Conservation (phyloP, 208 protist genomes). For the Polymyxa betae region DNA sequence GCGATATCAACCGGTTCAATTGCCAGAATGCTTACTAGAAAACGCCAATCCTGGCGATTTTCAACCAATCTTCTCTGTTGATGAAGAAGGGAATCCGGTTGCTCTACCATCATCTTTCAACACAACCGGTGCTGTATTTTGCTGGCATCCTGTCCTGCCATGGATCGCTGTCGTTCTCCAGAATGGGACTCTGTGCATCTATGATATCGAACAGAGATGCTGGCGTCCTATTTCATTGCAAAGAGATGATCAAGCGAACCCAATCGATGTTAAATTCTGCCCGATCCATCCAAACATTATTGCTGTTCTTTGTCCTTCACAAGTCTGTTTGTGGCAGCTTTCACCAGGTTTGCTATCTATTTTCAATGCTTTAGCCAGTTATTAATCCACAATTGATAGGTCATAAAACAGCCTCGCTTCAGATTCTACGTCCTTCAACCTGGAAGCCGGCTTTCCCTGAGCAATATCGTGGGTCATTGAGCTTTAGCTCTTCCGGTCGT, state of each 20-base stretch:
- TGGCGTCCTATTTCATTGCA: neutral
- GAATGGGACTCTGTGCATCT: neutral
- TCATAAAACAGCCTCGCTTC: neutral
- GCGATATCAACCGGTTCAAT: neutral
- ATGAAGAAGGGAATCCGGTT: neutral
- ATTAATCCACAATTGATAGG: neutral
- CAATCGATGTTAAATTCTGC: neutral
- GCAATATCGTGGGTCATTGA: neutral
- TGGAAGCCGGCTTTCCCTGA: neutral
- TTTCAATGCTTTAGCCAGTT: neutral
- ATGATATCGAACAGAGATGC: neutral
- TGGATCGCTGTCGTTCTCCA: neutral
- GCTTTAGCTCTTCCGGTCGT: neutral
- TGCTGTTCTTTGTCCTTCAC: neutral
- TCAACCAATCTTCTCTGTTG: neutral
- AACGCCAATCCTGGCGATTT: neutral
- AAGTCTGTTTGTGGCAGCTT: neutral
- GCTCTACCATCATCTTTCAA: neutral
- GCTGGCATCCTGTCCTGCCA: neutral
- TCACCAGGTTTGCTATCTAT: neutral
- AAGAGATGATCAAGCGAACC: neutral
- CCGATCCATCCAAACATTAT: neutral
- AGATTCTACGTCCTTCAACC: neutral
- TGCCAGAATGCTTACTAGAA: neutral
- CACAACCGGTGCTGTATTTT: too few relatives aligned